Evolutionary conservation across 1,139 yeast genomes (phyloP).

Genomic region (Neolecta irregularis): DNA sequence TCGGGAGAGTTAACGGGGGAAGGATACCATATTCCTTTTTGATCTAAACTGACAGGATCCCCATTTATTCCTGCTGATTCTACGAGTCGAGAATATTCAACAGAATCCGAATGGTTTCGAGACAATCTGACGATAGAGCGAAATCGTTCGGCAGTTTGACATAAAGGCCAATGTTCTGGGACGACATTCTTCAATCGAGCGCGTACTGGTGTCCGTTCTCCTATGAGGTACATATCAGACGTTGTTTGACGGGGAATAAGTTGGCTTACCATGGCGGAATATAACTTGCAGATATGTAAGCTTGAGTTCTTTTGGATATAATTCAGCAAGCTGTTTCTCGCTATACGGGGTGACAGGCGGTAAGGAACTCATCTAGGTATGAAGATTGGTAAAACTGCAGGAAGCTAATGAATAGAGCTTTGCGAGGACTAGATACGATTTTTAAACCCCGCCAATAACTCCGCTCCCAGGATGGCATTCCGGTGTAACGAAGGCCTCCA

Average conservation of each 20-base stretch:
- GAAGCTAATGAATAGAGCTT: too few species aligned
- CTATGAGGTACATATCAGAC: conserved; percentile 4
- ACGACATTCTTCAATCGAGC: conserved; percentile 16
- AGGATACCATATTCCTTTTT: conserved; percentile 9
- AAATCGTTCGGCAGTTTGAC: conserved; percentile 16
- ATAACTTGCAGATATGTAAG: conserved; percentile 14
- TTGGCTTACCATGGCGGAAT: conserved; percentile 16
- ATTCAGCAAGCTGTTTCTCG: conserved; percentile 11
- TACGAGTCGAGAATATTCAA: conserved; percentile 7
- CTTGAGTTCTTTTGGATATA: conserved; percentile 15
- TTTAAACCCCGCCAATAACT: too few species aligned
- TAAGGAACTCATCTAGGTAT: conserved; percentile 1
- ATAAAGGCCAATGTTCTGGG: conserved; percentile 16
- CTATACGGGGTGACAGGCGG: conserved; percentile 2
- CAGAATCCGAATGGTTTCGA: conserved; percentile 5
- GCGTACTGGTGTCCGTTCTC: conserved; percentile 18
- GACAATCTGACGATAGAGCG: conserved; percentile 5
- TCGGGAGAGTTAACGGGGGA: neutral
- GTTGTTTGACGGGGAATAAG: neutral
- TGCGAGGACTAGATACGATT: too few species aligned
- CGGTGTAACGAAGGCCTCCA: too few species aligned
- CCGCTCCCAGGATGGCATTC: too few species aligned
- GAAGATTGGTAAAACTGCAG: too few species aligned
- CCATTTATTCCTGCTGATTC: conserved; percentile 5
- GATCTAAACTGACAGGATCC: conserved; percentile 2